Evolutionary conservation across 2,329 filamentous ascomycete species (phyloP).

Genomic region (Alternaria triticina): DNA sequence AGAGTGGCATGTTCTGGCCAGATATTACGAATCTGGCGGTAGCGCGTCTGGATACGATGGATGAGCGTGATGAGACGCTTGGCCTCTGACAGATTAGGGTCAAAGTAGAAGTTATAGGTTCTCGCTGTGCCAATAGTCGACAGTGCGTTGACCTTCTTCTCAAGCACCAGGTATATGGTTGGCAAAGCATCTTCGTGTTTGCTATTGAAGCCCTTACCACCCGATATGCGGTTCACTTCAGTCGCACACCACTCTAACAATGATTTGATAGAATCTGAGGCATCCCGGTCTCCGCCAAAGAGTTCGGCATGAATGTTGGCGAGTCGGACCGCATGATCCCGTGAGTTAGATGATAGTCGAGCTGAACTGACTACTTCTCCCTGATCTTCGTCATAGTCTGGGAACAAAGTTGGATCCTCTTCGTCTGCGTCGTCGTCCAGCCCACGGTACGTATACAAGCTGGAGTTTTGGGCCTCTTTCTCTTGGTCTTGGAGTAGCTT

Average conservation of each 20-base stretch:
- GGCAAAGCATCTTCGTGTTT: slow-evolving; percentile 64
- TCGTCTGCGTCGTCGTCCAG: slow-evolving; percentile 78
- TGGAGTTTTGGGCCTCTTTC: slow-evolving; percentile 73
- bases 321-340: slow-evolving; percentile 43
- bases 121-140: slow-evolving; percentile 39
- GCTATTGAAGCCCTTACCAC: slow-evolving; percentile 32
- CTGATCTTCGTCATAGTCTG: slow-evolving; percentile 69
- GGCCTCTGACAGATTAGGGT: slow-evolving; percentile 77
- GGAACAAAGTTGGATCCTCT: slow-evolving; percentile 83
- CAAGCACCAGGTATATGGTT: slow-evolving; percentile 68
- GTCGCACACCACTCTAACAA: slow-evolving; percentile 41
- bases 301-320: slow-evolving; percentile 44
- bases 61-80: slow-evolving; percentile 75
- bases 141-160: slow-evolving; percentile 61
- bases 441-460: slow-evolving; percentile 84
- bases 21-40: slow-evolving; percentile 68
- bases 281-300: slow-evolving; percentile 28
- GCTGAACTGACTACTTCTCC: slow-evolving; percentile 33
- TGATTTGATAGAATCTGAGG: slow-evolving; percentile 32
- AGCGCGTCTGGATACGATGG: slow-evolving; percentile 72
- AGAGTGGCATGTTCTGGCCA: slow-evolving; percentile 81
- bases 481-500: slow-evolving; percentile 78
- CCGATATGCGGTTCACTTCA: slow-evolving; percentile 35
- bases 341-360: slow-evolving; percentile 26
- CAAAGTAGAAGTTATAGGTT: slow-evolving; percentile 86